Evolutionary conservation across 345 rosid species (phyloP), one percentile per base, ranked within the genome.

Genomic region (Hypericum androsaemum): DNA sequence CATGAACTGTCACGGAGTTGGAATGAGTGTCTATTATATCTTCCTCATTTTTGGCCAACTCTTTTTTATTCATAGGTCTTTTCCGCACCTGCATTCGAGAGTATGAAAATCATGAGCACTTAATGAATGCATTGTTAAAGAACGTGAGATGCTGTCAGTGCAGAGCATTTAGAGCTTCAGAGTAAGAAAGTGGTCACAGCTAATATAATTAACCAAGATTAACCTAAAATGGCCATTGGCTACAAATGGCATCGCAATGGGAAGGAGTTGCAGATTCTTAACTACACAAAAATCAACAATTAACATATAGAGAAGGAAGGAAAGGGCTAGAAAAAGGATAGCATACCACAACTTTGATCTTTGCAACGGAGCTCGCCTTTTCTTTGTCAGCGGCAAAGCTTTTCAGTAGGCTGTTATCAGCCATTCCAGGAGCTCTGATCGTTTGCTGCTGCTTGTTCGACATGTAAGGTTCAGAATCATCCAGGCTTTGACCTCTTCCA

Each of bases 341-440:
- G 56, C 94, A 32, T 75, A 92, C 98, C 89, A 92, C 96, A 52
- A 92, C 98, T 92, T 92, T 92, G 56, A 92, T 92, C 80, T 92
- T 92, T 38, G 98, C 98, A 52, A 88, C 98, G 58, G 96, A 75
- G 66, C 78, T 81, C 61, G 71, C 63, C 75, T 79, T 85, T 59
- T 88, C 94, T 72, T 81, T 88, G 62, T 92, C 98, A 10, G 66
- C 84, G 37, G 86, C 83, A 64, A 92, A 81, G 65, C 81, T 81
- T 65, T 75, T 79, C 52, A 75, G 55, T 64, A 84, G 78, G 64
- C 58, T 68, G 66, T 75, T 92, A 39, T 92, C 96, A 7, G 88
- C 79, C 56, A 73, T 65, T 11, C 54, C 83, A 56, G 77, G 75
- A 66, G 75, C 65, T 71, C 98, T 82, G 40, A 74, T 79, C 65